These are phyloP conservation scores for Agrocybe chaxingu DNA, from an alignment of 768 basidiomycete genomes.

Conservation along the genomic window DNA sequence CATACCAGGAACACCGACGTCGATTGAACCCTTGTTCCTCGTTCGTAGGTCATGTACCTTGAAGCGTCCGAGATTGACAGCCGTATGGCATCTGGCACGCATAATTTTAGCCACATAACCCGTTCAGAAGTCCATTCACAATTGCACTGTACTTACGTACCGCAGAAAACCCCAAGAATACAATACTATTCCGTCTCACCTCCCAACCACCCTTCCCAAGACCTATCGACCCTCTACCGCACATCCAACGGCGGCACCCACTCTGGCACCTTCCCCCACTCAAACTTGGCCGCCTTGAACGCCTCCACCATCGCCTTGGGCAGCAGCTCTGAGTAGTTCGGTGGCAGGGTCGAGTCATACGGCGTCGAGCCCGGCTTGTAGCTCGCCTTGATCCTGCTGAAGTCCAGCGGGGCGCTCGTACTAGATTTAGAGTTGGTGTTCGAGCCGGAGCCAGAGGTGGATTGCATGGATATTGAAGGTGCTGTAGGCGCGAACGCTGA, in stretches of 20 bases:
- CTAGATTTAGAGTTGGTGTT: no score
- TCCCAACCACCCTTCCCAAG: not conserved
- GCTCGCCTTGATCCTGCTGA: constrained; percentile 14
- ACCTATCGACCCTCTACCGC: constrained; percentile 8
- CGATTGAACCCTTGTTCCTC: no score
- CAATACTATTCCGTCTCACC: no score
- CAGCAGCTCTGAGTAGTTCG: constrained; percentile 53
- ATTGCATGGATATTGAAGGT: constrained; percentile 8
- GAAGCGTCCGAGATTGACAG: no score
- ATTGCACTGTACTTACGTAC: no score
- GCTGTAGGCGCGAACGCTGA: constrained; percentile 7
- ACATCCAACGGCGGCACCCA: constrained; percentile 65
- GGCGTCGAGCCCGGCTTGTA: constrained; percentile 48
- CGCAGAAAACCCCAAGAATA: not conserved
- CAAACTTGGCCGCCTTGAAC: constrained; percentile 56
- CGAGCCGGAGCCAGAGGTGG: no score
- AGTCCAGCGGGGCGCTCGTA: constrained; percentile 1
- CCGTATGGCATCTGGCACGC: no score
- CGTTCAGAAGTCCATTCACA: no score
- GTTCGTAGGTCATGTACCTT: no score
- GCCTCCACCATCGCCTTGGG: constrained; percentile 49
- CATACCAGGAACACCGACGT: not conserved
- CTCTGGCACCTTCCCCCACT: constrained; percentile 68
- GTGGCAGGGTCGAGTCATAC: constrained; percentile 55
- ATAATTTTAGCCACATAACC: no score